Base-by-base conservation (phyloP, 148 eudicot species). In the Vaccinium macrocarpon region DNA sequence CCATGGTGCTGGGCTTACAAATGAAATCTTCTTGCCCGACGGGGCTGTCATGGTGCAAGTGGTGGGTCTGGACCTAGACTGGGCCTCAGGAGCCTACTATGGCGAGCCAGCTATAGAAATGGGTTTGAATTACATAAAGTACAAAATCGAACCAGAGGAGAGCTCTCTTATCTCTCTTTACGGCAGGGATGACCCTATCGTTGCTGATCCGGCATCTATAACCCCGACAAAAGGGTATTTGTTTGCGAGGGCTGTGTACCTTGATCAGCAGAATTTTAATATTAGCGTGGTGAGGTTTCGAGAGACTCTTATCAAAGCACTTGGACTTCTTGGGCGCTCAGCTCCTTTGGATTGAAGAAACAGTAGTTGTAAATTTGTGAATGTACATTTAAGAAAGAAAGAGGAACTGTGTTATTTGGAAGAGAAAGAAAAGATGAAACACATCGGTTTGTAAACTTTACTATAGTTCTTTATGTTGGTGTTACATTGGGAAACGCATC, bases 1-100 rank as follows among this genome's bases (percentile, higher is more conserved):
- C 46, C 94, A 92, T 32, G 96, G 96, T 2, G 96, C 94, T 16
- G 94, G 93, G 35, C 81, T 93, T 0, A 85, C 91, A 18, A 90
- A 93, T 61, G 86, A 80, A 18, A 6, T 93, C 74, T 92, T 93
- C 89, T 80, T 93, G 86, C 86, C 90, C 0, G 38, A 74, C 16
- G 93, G 96, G 48, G 90, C 91, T 0, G 89, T 91, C 4, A 42
- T 91, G 87, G 84, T 92, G 68, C 96, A 93, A 50, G 82, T 93
- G 11, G 93, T 91, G n/a, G 88, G 90, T 0, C 81, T 92, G 10
- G 92, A 91, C 5, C 81, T 91, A 0, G 90, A 82, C 4, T 91
- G 92, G 93, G 84, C 90, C 0, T 85, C 93, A 0, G 50, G 51
- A 3, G 71, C 21, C 21, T 92, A 88, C 78, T 93, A 53, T 27